These are phyloP conservation scores for Phylloporus sp. DNA, from an alignment of 768 basidiomycete species.

Conservation along the genomic window DNA sequence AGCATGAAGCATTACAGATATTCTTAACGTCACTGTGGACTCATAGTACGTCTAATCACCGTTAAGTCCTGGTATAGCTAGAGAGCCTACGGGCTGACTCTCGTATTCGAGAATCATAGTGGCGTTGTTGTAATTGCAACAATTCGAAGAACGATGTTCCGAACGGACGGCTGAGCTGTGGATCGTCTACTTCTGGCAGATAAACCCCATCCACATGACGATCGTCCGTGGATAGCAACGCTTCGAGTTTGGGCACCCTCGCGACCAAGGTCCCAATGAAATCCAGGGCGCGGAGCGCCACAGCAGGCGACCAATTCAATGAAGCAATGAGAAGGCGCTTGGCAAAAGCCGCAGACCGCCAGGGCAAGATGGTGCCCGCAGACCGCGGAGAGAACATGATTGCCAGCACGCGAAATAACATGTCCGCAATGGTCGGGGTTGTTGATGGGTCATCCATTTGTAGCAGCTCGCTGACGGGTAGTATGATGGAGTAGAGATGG, in stretches of 20 bases:
- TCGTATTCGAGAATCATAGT: slow-evolving; percentile 66
- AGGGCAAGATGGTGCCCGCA: slow-evolving; percentile 52
- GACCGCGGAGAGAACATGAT: slow-evolving; percentile 76
- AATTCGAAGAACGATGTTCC: slow-evolving; percentile 87
- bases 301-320: slow-evolving; percentile 71
- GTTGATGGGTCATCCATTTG: slow-evolving; percentile 52
- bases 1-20: slow-evolving; percentile 32
- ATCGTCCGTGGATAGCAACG: slow-evolving; percentile 83
- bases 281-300: slow-evolving; percentile 62
- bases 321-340: slow-evolving; percentile 84
- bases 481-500: slow-evolving; percentile 76
- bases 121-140: slow-evolving; percentile 50
- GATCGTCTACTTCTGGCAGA: slow-evolving; percentile 82
- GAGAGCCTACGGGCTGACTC: slow-evolving; percentile 58
- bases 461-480: slow-evolving; percentile 62
- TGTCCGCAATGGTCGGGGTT: slow-evolving; percentile 46
- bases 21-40: slow-evolving; percentile 25
- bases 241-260: slow-evolving; percentile 77
- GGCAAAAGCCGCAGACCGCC: slow-evolving; percentile 85
- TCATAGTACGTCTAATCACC: slow-evolving; percentile 24
- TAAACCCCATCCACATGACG: slow-evolving; percentile 80
- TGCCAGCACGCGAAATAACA: slow-evolving; percentile 82
- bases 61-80: slow-evolving; percentile 37
- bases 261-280: slow-evolving; percentile 69
- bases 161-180: slow-evolving; percentile 76